Evolutionary conservation across 2,329 filamentous ascomycete genomes (phyloP).

Genomic region (Neopestalotiopsis sp.): DNA sequence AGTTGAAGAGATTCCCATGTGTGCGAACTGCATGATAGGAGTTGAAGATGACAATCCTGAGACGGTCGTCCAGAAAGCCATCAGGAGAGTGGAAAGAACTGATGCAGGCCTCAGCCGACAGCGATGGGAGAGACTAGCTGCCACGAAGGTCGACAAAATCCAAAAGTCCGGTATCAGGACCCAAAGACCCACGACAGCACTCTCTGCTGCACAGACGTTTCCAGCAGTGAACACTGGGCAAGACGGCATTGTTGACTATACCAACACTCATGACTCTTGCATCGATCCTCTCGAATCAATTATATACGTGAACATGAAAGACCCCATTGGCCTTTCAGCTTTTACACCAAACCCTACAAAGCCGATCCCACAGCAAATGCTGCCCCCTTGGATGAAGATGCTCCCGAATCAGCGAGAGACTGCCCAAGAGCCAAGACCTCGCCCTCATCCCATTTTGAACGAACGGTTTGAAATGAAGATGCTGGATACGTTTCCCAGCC

Average conservation of each 20-base stretch:
- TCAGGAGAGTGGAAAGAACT: slow-evolving; percentile 47
- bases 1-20: slow-evolving; percentile 54
- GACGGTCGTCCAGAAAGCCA: slow-evolving; percentile 45
- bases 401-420: slow-evolving; percentile 27
- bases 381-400: slow-evolving; percentile 24
- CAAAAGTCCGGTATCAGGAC: slow-evolving; percentile 24
- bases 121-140: slow-evolving; percentile 46
- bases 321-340: slow-evolving; percentile 52
- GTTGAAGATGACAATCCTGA: slow-evolving; percentile 43
- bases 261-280: slow-evolving; percentile 25
- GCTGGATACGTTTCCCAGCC: slow-evolving; percentile 9
- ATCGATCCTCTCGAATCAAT: slow-evolving; percentile 36
- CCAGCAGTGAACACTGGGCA: slow-evolving; percentile 15
- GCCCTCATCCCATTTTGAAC: slow-evolving; percentile 33
- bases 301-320: slow-evolving; percentile 56
- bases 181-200: slow-evolving; percentile 5
- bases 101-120: slow-evolving; percentile 54
- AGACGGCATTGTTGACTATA: slow-evolving; percentile 24
- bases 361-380: slow-evolving; percentile 57
- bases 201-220: slow-evolving; percentile 7
- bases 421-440: slow-evolving; percentile 19
- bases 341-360: slow-evolving; percentile 57
- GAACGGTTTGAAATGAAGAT: slow-evolving; percentile 27
- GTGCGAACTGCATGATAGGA: slow-evolving; percentile 50
- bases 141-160: slow-evolving; percentile 19